Evolutionary conservation across 257 asterid genomes (phyloP), one percentile per base, ranked within the genome.

Genomic region (Nicotiana tomentosiformis): DNA sequence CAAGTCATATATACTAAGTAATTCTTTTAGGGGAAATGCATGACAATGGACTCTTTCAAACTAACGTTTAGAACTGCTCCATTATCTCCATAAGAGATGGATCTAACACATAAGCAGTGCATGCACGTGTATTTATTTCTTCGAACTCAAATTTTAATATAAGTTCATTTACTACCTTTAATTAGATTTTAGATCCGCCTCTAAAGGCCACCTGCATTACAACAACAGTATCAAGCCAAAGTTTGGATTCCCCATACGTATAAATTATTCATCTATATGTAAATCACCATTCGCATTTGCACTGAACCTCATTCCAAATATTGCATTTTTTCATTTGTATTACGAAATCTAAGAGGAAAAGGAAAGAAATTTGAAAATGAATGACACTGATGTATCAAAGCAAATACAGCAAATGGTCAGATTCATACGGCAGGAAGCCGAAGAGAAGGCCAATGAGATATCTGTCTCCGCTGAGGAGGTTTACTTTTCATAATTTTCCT

Each of bases 331-430:
- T 61, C 20, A 10, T 7, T 74, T 11, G 43, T 7, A 53, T 30
- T 23, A 43, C 10, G 10, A 30, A 57, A 70, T 46, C 79, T 20
- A 46, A 26, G 32, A 74, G 35, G 20, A 39, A 74, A 55, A 23
- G 16, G 0, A 61, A 37, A 60, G 39, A 58, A 35, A 77, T 68
- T 77, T 17, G 81, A 86, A 81, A 81, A 90, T 90, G 91, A 88
- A 88, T 65, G 89, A 87, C 61, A 86, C 85, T 3, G 89, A 90
- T 84, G 92, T 86, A 15, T 88, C 93, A 46, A 91, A 88, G 84
- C 91, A 91, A 88, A 89, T 89, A 83, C 93, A 91, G 65, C 93
- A 90, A 84, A 91, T 91, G 92, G 91, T 91, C 15, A 78, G 90
- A 57, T 91, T 91, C 86, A 91, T 90, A 33, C 88, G 93, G 76